phyloP scores from a whole-genome alignment of 306 rosid species.

The Lagenaria siceraria region DNA sequence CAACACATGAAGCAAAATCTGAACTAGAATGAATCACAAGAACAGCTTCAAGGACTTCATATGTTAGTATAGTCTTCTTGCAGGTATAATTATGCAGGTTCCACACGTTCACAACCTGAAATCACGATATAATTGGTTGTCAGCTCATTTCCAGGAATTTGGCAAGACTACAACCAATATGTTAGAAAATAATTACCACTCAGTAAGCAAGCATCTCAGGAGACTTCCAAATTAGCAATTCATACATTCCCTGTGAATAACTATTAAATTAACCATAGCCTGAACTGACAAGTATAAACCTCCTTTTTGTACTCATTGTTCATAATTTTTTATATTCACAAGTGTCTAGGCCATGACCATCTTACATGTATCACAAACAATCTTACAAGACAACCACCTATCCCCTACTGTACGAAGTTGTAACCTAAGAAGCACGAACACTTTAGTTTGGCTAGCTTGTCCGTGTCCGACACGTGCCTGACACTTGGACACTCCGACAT shows the following conservation, averaged over 20 bases:
- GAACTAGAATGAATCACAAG: slow-evolving; percentile 40
- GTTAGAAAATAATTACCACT: neutral
- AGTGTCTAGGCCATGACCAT: neutral
- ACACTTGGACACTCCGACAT: no score
- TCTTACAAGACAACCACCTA: neutral
- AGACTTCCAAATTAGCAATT: neutral
- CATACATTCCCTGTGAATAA: neutral
- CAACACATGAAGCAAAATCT: slow-evolving; percentile 41
- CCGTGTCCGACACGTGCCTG: no score
- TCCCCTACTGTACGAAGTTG: neutral
- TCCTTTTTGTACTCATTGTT: neutral
- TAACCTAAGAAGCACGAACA: no score
- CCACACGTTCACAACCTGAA: slow-evolving; percentile 90
- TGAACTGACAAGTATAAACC: neutral
- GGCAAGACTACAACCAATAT: neutral
- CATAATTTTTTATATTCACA: neutral
- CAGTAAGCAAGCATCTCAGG: neutral
- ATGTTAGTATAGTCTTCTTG: slow-evolving; percentile 74
- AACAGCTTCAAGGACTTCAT: slow-evolving; percentile 83
- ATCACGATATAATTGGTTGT: slow-evolving; percentile 9
- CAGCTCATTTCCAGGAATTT: neutral
- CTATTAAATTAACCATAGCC: neutral
- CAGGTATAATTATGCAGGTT: slow-evolving; percentile 63
- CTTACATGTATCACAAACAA: neutral
- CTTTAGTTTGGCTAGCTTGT: no score